A percentile compares a stretch with the other conserved stretches of the same genome.
These are phyloP conservation scores for Santalum album DNA, from an alignment of 164 flowering plant genomes.

Conservation along the genomic window DNA sequence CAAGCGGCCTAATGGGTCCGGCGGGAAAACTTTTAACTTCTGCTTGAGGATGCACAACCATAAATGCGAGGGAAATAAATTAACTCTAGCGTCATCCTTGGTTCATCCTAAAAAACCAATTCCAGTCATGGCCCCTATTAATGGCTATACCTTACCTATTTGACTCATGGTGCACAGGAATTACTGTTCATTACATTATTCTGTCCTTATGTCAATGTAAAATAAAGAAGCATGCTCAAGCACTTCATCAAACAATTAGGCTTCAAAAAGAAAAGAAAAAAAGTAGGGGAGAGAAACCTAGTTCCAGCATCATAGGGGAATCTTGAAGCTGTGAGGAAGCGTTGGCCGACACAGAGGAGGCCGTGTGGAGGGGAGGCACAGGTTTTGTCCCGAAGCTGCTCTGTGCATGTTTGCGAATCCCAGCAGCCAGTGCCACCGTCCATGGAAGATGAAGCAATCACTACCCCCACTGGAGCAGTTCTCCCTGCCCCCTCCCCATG, in stretches of 20 bases:
- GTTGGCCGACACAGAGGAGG: constrained; percentile 45
- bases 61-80: neutral
- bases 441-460: constrained; percentile 57
- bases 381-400: constrained; percentile 45
- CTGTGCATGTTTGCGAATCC: constrained; percentile 57
- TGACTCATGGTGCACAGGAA: too few relatives aligned
- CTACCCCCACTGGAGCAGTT: constrained; percentile 36
- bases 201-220: too few relatives aligned
- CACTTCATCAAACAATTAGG: constrained; percentile 6
- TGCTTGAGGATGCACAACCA: constrained; percentile 48
- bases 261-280: constrained; percentile 20
- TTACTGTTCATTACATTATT: too few relatives aligned
- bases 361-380: constrained; percentile 74
- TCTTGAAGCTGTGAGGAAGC: constrained; percentile 78
- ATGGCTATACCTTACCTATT: too few relatives aligned
- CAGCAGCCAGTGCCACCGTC: constrained; percentile 70
- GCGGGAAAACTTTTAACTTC: constrained; percentile 80
- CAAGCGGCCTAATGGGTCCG: constrained; percentile 63
- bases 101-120: too few relatives aligned
- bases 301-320: too few relatives aligned
- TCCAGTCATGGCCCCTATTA: too few relatives aligned
- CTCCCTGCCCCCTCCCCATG: too few relatives aligned
- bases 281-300: constrained; percentile 66
- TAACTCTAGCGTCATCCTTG: too few relatives aligned
- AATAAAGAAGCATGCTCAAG: too few relatives aligned